Base-by-base conservation (phyloP, 306 rosid genomes). In the Mimosa bimucronata region DNA sequence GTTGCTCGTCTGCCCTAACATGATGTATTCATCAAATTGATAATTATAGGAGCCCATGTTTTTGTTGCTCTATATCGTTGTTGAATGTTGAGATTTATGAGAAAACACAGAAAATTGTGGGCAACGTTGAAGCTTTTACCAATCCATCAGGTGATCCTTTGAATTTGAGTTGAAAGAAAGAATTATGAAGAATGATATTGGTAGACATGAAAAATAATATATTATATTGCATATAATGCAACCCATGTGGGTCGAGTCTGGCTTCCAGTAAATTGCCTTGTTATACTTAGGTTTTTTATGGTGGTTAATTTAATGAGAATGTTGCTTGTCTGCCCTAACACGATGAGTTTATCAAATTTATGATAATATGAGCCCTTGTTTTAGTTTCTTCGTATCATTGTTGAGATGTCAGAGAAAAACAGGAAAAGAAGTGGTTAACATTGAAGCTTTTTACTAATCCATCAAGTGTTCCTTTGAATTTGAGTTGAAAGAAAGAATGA, bases 1-100 rank as follows among this genome's bases (percentile, higher is more conserved):
- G 73, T 74, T 80, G 68, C 4, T 42, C 48, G 21, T 74, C 73
- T 74, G n/a, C 77, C 74, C 50, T 66, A 58, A 46, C 52, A 16
- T 28, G 83, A 21, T 23, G 52, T 38, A 48, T 79, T 31, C 19
- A 60, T 57, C 21, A 15, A 46, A 68, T 8, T 16, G 16, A 44
- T 29, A 29, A 4, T 52, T 3, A 31, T 75, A 37, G 46, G 74
- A 18, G 18, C 61, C 50, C 25, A 46, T 67, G 42, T 37, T 37
- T 16, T 29, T 77, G 53, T 53, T 31, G 48, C 10, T 64, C 41
- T 41, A 18, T 29, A 14, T 71, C 65, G 53, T 50, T 72, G 30
- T 62, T 21, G 16, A 70, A n/a, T 65, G 30, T 62, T 15, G 16
- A 70, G 21, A 70, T 46, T 71, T 25, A 61, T n/a, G 62, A 31